These are phyloP conservation scores for Xylaria scruposa DNA, from an alignment of 495 filamentous ascomycete genomes.

Conservation along the genomic window DNA sequence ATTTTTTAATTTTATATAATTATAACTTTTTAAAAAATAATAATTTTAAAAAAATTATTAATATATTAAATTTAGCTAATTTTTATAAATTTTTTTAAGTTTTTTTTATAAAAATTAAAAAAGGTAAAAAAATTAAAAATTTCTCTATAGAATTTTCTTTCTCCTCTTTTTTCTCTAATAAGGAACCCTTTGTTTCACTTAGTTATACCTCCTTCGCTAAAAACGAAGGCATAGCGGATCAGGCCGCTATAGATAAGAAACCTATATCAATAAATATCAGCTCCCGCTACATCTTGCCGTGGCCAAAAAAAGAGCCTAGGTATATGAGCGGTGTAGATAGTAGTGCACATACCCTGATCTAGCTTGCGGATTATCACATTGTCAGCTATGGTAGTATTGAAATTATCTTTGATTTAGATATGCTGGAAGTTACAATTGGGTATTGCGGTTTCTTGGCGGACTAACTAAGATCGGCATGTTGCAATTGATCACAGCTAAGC, in stretches of 20 bases:
- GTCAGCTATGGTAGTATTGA: background rate
- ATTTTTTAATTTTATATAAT: no score
- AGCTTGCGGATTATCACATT: background rate
- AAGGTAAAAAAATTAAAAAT: no score
- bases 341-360: background rate
- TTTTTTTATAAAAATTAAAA: no score
- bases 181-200: no score
- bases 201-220: no score
- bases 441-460: background rate
- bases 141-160: no score
- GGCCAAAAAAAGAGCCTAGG: background rate
- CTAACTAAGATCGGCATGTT: background rate
- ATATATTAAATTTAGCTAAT: no score
- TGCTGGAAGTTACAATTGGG: background rate
- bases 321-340: background rate
- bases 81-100: no score
- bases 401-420: background rate
- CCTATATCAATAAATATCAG: background rate
- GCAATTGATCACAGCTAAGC: background rate
- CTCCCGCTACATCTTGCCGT: background rate
- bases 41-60: no score
- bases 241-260: background rate
- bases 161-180: no score
- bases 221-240: no score
- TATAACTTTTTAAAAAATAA: no score